Base-by-base conservation (phyloP, 192 early-diverging fungal genomes). In the Mortierella claussenii region DNA sequence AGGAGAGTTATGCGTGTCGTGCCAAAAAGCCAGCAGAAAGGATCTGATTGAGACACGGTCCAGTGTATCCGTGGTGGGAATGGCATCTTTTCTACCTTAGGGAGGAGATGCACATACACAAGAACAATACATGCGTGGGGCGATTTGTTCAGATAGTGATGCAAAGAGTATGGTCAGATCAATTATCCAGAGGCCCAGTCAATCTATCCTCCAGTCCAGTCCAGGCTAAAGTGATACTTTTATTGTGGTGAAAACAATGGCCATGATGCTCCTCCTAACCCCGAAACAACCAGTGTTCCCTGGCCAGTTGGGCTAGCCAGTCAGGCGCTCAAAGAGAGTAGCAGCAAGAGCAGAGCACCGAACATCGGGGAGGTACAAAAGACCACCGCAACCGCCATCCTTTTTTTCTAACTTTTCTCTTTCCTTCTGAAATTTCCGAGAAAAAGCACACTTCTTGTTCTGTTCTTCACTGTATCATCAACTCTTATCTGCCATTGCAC, bases 311-410 rank as follows among this genome's bases (percentile, higher is more conserved):
- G 37, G 37, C 7, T 40, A 40, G 13, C 37, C 37, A 40, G 7
- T 13, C 7, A 40, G 37, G 37, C n/a, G n/a, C n/a, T n/a, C n/a
- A n/a, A n/a, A n/a, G n/a, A n/a, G n/a, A n/a, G n/a, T n/a, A n/a
- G n/a, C n/a, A n/a, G 24, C 40, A 42, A 4, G 31, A n/a, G 15
- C 24, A 40, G 2, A n/a, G 15, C 0, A 27, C 21, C 33, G 26
- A 21, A 61, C 31, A 61, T 11, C 26, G 53, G 36, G 40, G 47
- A 56, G 34, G 28, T 56, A 30, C 32, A 49, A 57, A 59, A 55
- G 30, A 9, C 11, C 31, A 28, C 26, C 47, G 45, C 8, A 32
- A 34, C 31, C 28, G 17, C 48, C 45, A 37, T 55, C 45, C 24
- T 7, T 21, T 40, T 7, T 40, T 40, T 32, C 34, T 46, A 24